These are phyloP conservation scores for Scheffersomyces spartinae DNA, from an alignment of 805 yeast genomes.

Conservation along the genomic window DNA sequence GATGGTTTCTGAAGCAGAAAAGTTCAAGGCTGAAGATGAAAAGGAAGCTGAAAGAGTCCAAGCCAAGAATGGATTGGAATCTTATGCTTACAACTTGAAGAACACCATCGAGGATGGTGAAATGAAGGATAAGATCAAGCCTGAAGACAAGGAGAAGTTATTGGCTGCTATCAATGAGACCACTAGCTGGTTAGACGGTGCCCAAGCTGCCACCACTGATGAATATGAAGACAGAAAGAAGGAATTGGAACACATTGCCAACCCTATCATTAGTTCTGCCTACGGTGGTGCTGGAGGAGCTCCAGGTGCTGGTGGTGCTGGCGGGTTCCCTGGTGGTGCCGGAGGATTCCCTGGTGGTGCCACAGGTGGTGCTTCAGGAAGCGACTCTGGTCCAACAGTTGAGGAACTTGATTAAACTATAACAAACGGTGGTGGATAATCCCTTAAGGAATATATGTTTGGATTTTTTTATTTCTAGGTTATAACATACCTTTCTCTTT, in stretches of 20 bases:
- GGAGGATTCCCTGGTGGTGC: slow-evolving; percentile 23
- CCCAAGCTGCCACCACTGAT: slow-evolving; percentile 28
- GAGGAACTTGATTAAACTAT: slow-evolving; percentile 29
- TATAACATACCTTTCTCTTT: slow-evolving; percentile 2
- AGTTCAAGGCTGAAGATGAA: slow-evolving; percentile 31
- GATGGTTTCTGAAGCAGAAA: slow-evolving; percentile 34
- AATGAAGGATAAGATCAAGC: slow-evolving; percentile 32
- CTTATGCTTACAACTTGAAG: slow-evolving; percentile 32
- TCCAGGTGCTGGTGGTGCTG: slow-evolving; percentile 14
- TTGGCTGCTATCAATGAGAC: slow-evolving; percentile 30
- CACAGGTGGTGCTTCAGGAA: slow-evolving; percentile 17
- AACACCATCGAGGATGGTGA: slow-evolving; percentile 29
- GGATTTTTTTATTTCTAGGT: neutral
- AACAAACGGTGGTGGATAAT: too few species aligned
- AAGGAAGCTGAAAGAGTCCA: slow-evolving; percentile 28
- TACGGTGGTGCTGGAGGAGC: slow-evolving; percentile 14
- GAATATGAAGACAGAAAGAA: slow-evolving; percentile 29
- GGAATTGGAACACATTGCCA: slow-evolving; percentile 28
- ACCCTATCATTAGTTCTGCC: slow-evolving; percentile 23
- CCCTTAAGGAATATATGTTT: neutral
- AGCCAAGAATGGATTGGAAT: slow-evolving; percentile 32
- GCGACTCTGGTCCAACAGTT: slow-evolving; percentile 28
- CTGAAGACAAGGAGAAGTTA: slow-evolving; percentile 41
- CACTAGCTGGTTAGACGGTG: slow-evolving; percentile 26
- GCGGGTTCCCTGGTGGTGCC: slow-evolving; percentile 16